Conservation (phyloP, 331 rosid species). For the Saraca asoca region DNA sequence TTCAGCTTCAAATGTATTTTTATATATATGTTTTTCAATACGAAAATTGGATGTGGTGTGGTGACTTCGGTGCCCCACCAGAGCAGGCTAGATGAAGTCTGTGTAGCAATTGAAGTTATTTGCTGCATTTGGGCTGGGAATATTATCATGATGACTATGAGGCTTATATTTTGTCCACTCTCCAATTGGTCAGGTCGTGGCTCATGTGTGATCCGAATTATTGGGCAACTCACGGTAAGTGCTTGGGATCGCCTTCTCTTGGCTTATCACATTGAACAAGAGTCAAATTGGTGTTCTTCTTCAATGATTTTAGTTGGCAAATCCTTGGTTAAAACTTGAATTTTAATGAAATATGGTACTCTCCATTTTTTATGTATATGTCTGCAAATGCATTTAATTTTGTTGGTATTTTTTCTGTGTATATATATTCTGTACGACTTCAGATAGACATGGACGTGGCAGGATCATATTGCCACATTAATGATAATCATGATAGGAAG, state of each 20-base stretch:
- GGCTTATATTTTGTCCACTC: conserved; percentile 43
- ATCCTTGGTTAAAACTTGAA: too few species aligned
- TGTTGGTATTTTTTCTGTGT: too few species aligned
- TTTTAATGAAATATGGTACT: too few species aligned
- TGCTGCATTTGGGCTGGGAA: conserved; percentile 38
- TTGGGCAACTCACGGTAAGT: conserved; percentile 47
- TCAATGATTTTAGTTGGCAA: too few species aligned
- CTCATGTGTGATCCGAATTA: conserved; percentile 31
- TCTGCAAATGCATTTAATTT: too few species aligned
- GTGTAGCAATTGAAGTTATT: conserved; percentile 24
- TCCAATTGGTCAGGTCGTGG: conserved; percentile 49
- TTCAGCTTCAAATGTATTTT: conserved; percentile 12
- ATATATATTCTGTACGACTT: too few species aligned
- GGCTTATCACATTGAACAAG: too few species aligned
- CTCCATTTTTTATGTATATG: too few species aligned
- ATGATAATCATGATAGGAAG: too few species aligned
- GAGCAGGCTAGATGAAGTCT: neutral
- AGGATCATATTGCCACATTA: too few species aligned
- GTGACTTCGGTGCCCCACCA: neutral
- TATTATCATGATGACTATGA: conserved; percentile 20
- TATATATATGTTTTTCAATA: neutral
- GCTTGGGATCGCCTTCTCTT: conserved; percentile 35
- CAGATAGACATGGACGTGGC: too few species aligned
- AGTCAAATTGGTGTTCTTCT: too few species aligned
- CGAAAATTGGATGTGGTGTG: neutral